Base-by-base conservation (phyloP, 2,329 filamentous ascomycete genomes). In the Coniella vitis region DNA sequence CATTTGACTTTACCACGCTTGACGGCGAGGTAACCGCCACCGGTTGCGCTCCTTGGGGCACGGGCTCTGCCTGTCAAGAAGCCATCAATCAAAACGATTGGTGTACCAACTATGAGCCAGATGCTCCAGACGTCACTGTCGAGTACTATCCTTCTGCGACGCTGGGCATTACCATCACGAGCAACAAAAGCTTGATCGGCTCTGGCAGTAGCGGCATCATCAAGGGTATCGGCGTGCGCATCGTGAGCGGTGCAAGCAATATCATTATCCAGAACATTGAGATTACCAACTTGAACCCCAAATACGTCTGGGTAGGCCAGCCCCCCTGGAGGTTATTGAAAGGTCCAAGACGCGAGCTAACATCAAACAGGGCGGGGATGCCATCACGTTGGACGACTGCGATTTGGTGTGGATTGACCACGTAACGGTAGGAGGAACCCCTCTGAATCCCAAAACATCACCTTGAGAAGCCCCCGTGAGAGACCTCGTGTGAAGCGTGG, bases 211-310 rank as follows among this genome's bases (percentile, higher is more conserved):
- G 66, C 54, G 78, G 76, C 61, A 60, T 79, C 31, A 79, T 82
- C 60, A 74, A 72, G 59, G 77, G 77, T 56, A 79, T 79, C 64
- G 77, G 77, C 49, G 61, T 79, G 21, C 70, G 74, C 21, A 69
- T 77, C 19, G 65, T 68, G 47, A 64, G 60, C 55, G 67, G 66
- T 48, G 69, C 69, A n/a, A 71, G 61, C 60, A 80, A 83, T 60
- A 65, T 84, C 60, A 82, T 83, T 58, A 75, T 82, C 61, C 78
- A 79, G 68, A 80, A 78, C 63, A 65, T 79, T 48, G 69, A 73
- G 46, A 70, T 79, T 58, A 77, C 74, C 45, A 65, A 76, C 45
- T 64, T 81, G 42, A 80, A 81, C 67, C 70, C 76, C 14, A 58
- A 75, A 60, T 76, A 78, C 57, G 75, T 81, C 56, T 81, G 77